Conservation (phyloP, 805 yeast genomes). For the Hanseniaspora occidentalis region DNA sequence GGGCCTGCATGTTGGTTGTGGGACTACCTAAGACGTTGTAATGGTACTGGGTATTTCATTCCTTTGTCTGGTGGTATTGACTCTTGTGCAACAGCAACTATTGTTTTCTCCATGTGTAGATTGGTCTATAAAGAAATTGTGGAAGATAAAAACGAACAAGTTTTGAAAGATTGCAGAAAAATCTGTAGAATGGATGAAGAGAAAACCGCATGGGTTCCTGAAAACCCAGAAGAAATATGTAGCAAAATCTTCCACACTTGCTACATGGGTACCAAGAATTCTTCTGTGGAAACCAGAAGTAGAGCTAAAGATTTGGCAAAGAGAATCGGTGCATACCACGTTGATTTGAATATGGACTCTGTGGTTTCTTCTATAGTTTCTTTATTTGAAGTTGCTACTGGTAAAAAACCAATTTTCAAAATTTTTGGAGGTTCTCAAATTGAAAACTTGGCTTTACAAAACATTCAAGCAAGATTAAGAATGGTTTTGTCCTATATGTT, state of each 20-base stretch:
- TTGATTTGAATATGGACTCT: conserved; percentile 83
- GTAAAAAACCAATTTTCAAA: conserved; percentile 77
- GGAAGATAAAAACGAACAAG: conserved; percentile 56
- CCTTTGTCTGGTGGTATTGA: conserved; percentile 97
- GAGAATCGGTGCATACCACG: conserved; percentile 77
- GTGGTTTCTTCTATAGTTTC: conserved; percentile 61
- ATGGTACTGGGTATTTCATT: conserved; percentile 80
- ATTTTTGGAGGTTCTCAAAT: conserved; percentile 87
- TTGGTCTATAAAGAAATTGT: conserved; percentile 59
- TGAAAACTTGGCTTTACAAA: conserved; percentile 90
- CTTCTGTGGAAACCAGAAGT: conserved; percentile 72
- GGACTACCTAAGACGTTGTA: conserved; percentile 91
- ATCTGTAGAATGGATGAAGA: conserved; percentile 42
- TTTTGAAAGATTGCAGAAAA: conserved; percentile 58
- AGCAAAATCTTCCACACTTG: conserved; percentile 71
- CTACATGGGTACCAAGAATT: conserved; percentile 93
- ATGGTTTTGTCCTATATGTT: conserved; percentile 91
- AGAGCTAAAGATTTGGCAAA: conserved; percentile 70
- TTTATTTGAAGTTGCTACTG: conserved; percentile 81
- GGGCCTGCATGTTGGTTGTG: conserved; percentile 99
- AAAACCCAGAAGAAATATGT: conserved; percentile 65
- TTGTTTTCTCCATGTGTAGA: conserved; percentile 89
- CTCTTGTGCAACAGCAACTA: conserved; percentile 93
- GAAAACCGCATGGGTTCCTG: conserved; percentile 52
- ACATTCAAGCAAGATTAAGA: conserved; percentile 89